Evolutionary conservation across 1,284 basidiomycete species (phyloP).

Genomic region (Leccinum cinnamomeum): DNA sequence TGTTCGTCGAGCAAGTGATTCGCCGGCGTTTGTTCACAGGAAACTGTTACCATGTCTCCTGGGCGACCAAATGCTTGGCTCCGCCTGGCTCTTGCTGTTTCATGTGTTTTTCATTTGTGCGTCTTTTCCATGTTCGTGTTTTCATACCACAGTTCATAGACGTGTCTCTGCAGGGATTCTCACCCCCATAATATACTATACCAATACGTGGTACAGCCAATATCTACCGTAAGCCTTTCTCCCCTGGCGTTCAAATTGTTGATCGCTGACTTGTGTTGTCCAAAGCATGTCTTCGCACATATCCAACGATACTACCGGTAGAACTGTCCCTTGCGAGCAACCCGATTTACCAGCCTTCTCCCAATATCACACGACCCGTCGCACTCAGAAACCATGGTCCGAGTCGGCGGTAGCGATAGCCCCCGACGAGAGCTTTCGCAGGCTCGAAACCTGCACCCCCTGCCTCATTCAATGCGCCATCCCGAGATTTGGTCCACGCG

Average conservation of each 20-base stretch:
- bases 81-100: background rate
- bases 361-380: no score
- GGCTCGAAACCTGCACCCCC: no score
- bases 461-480: no score
- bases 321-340: background rate
- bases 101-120: constrained; percentile 64
- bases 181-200: constrained; percentile 66
- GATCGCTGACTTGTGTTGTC: background rate
- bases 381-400: no score
- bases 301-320: constrained; percentile 66
- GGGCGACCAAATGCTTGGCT: background rate
- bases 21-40: background rate
- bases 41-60: background rate
- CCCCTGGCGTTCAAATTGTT: background rate
- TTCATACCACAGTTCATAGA: background rate
- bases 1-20: background rate
- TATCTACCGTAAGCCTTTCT: constrained; percentile 44
- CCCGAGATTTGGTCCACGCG: no score
- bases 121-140: constrained; percentile 33
- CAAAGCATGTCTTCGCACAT: constrained; percentile 49
- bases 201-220: constrained; percentile 62
- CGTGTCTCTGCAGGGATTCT: constrained; percentile 46
- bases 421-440: no score
- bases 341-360: no score
- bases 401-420: no score